A percentile compares a stretch with the other conserved stretches of the same genome.
These are phyloP conservation scores for Ascodesmis nigricans DNA, from an alignment of 495 filamentous ascomycete species.

Conservation along the genomic window DNA sequence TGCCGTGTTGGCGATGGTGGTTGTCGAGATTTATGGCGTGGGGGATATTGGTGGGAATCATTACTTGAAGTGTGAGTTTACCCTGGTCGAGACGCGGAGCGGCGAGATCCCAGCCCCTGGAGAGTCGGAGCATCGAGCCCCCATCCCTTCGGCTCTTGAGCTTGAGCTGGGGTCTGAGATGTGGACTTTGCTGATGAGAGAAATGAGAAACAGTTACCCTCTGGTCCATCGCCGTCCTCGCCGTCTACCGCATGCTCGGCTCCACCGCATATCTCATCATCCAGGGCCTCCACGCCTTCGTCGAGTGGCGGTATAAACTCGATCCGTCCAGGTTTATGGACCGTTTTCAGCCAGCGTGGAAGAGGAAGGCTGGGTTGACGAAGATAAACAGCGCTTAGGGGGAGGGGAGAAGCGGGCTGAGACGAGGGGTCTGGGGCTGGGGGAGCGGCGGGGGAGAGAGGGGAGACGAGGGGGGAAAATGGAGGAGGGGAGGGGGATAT, in stretches of 20 bases:
- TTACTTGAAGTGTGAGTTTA: constrained; percentile 44
- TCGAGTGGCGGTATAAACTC: constrained; percentile 62
- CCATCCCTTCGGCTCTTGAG: not conserved
- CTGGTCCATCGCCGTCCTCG: constrained; percentile 73
- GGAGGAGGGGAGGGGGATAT: too few relatives aligned
- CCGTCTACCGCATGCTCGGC: constrained; percentile 63
- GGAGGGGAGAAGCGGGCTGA: too few relatives aligned
- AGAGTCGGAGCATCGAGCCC: too few relatives aligned
- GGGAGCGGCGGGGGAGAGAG: too few relatives aligned
- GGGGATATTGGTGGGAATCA: constrained; percentile 53
- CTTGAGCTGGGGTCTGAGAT: too few relatives aligned
- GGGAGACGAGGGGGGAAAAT: too few relatives aligned
- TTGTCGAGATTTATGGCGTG: constrained; percentile 63
- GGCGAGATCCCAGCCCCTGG: too few relatives aligned
- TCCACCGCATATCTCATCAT: constrained; percentile 62
- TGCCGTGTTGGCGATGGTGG: constrained; percentile 76
- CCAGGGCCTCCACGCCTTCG: constrained; percentile 58
- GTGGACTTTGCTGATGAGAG: too few relatives aligned
- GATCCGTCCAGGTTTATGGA: constrained; percentile 22
- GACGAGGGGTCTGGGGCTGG: too few relatives aligned
- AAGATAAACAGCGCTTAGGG: too few relatives aligned
- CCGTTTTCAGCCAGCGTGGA: constrained; percentile 23
- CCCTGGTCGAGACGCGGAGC: too few relatives aligned
- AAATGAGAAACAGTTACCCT: constrained; percentile 43
- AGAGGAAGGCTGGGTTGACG: constrained; percentile 8